These are phyloP conservation scores for Penicillium parvum DNA, from an alignment of 495 filamentous ascomycete species.

Conservation along the genomic window DNA sequence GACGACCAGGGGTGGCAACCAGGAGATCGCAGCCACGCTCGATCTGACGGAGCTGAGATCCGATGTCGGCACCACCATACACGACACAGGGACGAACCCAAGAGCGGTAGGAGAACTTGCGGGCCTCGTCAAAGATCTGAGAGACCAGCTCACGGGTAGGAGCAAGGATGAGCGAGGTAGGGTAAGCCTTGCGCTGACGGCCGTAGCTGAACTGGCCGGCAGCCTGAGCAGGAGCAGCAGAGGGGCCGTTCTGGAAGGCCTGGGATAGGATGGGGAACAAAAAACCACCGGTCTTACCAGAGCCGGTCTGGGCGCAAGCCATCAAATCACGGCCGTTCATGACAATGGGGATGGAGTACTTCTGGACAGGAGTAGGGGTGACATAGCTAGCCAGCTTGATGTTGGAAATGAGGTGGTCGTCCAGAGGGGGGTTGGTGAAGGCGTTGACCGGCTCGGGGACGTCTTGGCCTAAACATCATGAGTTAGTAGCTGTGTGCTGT, in stretches of 20 bases:
- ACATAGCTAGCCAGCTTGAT: constrained; percentile 92
- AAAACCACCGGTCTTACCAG: constrained; percentile 99
- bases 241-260: constrained; percentile 84
- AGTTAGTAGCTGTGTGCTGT: too few species aligned
- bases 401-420: constrained; percentile 85
- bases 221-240: constrained; percentile 54
- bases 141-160: constrained; percentile 97
- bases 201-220: constrained; percentile 65
- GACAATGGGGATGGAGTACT: constrained; percentile 97
- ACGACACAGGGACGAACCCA: constrained; percentile 98
- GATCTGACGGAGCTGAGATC: constrained; percentile 92
- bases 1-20: constrained; percentile 93
- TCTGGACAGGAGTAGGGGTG: constrained; percentile 92
- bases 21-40: constrained; percentile 97
- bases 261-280: constrained; percentile 97
- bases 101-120: constrained; percentile 97
- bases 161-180: constrained; percentile 90
- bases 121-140: constrained; percentile 95
- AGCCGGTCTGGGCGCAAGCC: constrained; percentile 99
- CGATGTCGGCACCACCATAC: constrained; percentile 98
- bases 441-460: constrained; percentile 85
- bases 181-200: constrained; percentile 90
- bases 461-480: too few species aligned
- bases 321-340: constrained; percentile 95
- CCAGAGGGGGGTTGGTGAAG: constrained; percentile 92